phyloP scores from a whole-genome alignment of 2,329 filamentous ascomycete species.

The Paramyrothecium sp. region DNA sequence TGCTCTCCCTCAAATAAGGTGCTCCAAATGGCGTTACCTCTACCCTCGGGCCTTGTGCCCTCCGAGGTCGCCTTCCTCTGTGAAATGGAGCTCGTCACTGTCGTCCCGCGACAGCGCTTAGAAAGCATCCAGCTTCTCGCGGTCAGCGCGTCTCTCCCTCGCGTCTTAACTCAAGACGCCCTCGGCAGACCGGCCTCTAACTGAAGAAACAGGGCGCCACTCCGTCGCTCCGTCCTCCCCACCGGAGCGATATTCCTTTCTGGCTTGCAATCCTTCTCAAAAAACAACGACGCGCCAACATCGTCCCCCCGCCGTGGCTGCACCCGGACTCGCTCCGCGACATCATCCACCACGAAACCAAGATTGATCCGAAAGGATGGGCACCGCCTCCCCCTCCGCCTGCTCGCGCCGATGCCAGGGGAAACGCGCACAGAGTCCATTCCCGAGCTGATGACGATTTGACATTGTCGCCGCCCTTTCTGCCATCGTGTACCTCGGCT shows the following conservation, averaged over 20 bases:
- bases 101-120: slow-evolving; percentile 87
- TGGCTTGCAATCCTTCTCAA: slow-evolving; percentile 96
- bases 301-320: slow-evolving; percentile 88
- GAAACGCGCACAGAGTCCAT: slow-evolving; percentile 35
- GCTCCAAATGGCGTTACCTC: slow-evolving; percentile 45
- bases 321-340: slow-evolving; percentile 70
- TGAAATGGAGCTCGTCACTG: slow-evolving; percentile 95
- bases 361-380: slow-evolving; percentile 68
- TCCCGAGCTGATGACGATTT: slow-evolving; percentile 22
- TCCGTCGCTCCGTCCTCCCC: slow-evolving; percentile 74
- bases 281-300: slow-evolving; percentile 90
- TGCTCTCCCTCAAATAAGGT: neutral
- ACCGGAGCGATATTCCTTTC: slow-evolving; percentile 76
- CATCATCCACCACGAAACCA: slow-evolving; percentile 80
- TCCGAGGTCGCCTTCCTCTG: slow-evolving; percentile 91
- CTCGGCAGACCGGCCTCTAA: slow-evolving; percentile 15
- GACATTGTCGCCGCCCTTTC: slow-evolving; percentile 69
- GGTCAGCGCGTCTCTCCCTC: slow-evolving; percentile 54
- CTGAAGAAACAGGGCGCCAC: slow-evolving; percentile 65
- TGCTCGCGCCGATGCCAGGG: slow-evolving; percentile 44
- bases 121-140: slow-evolving; percentile 82
- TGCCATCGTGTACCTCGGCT: slow-evolving; percentile 70
- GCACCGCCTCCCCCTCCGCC: slow-evolving; percentile 73
- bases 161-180: slow-evolving; percentile 10
- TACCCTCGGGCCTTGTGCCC: slow-evolving; percentile 65